phyloP scores from a whole-genome alignment of 805 yeast genomes.

The Sugiyamaella qingdaonensis region DNA sequence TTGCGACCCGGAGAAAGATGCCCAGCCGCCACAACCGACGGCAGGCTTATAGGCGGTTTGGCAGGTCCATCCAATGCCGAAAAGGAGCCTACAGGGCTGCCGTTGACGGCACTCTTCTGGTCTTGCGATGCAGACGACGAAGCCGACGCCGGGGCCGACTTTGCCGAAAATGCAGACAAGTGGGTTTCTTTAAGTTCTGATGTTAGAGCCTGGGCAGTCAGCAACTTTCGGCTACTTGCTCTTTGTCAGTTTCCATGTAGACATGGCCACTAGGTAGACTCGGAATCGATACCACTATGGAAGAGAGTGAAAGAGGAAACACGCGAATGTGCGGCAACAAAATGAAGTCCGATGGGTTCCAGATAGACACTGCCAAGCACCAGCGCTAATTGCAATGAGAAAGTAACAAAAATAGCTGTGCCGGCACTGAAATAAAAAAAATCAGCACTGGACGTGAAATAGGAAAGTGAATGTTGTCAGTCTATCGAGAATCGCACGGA shows the following conservation, averaged over 20 bases:
- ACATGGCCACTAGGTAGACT: constrained; percentile 13
- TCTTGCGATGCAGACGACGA: constrained; percentile 14
- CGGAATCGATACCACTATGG: neutral
- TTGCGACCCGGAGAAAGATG: constrained; percentile 14
- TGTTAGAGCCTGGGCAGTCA: neutral
- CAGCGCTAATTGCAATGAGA: too few relatives aligned
- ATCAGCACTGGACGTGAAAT: too few relatives aligned
- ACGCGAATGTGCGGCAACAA: neutral
- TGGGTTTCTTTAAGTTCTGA: constrained; percentile 40
- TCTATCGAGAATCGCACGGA: too few relatives aligned
- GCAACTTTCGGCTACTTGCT: constrained; percentile 26
- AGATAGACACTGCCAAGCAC: too few relatives aligned
- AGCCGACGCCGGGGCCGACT: constrained; percentile 25
- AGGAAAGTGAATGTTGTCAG: too few relatives aligned
- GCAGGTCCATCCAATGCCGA: neutral
- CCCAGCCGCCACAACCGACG: constrained; percentile 18
- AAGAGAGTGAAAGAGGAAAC: neutral
- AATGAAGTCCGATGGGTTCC: neutral
- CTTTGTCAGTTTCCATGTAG: constrained; percentile 46
- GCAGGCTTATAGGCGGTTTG: constrained; percentile 10
- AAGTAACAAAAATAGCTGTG: too few relatives aligned
- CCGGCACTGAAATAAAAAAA: too few relatives aligned
- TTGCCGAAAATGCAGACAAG: constrained; percentile 27
- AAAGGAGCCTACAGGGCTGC: neutral
- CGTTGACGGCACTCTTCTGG: neutral